Percentiles rank a stretch among this genome's conserved stretches.
Evolutionary conservation across 2,329 filamentous ascomycete species (phyloP).

Genomic region (Thielaviopsis populi): DNA sequence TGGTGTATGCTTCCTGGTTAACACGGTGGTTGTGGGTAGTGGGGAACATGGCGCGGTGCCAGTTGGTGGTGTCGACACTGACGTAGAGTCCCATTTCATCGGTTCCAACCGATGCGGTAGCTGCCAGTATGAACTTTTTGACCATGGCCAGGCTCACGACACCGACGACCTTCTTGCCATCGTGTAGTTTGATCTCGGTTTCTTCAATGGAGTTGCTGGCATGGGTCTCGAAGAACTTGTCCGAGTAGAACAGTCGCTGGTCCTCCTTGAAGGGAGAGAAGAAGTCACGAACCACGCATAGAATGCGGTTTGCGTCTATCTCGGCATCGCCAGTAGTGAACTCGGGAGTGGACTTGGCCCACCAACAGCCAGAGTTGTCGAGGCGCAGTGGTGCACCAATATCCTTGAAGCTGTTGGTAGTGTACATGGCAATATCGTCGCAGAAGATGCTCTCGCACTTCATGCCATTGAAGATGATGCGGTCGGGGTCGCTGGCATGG

Average conservation of each 20-base stretch:
- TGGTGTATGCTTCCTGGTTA: constrained; percentile 76
- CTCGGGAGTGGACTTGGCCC: constrained; percentile 62
- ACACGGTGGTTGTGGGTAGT: constrained; percentile 54
- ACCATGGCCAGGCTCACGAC: constrained; percentile 69
- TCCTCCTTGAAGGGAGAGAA: constrained; percentile 57
- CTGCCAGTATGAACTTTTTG: constrained; percentile 75
- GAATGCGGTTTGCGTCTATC: constrained; percentile 51
- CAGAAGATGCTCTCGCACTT: constrained; percentile 51
- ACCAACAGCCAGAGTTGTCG: constrained; percentile 64
- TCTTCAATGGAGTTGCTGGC: constrained; percentile 37
- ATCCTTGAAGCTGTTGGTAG: constrained; percentile 67
- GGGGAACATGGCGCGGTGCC: constrained; percentile 86
- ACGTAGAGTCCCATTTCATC: constrained; percentile 88
- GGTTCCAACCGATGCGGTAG: constrained; percentile 62
- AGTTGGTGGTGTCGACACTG: constrained; percentile 65
- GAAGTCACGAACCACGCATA: constrained; percentile 66
- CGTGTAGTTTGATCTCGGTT: constrained; percentile 64
- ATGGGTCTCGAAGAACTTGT: constrained; percentile 57
- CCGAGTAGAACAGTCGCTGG: constrained; percentile 65
- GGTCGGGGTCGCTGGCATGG: constrained; percentile 68
- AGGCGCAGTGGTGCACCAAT: constrained; percentile 48
- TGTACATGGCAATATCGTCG: constrained; percentile 54
- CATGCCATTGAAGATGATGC: constrained; percentile 71
- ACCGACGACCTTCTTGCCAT: constrained; percentile 58
- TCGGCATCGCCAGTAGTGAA: constrained; percentile 57